Base-by-base conservation (phyloP, 139 green algal genomes). In the Chlamydomonas schloesseri region DNA sequence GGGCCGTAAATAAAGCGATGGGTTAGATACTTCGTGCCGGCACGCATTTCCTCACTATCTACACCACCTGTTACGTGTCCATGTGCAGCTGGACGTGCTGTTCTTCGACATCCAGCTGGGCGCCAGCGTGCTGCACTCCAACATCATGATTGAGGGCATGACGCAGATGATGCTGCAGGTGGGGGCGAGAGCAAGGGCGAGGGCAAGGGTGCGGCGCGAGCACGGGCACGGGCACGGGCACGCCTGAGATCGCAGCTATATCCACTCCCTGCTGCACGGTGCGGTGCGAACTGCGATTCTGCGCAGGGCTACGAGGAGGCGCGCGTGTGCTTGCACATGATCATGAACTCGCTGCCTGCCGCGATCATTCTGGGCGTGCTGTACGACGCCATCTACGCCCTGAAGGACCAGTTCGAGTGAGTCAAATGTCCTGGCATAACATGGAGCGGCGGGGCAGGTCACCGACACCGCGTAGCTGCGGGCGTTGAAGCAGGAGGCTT, bases 51-150 rank as follows among this genome's bases (percentile, higher is more conserved):
- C n/a, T n/a, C n/a, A n/a, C n/a, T n/a, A n/a, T n/a, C n/a, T n/a
- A n/a, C n/a, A n/a, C n/a, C n/a, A n/a, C 42, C 67, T 47, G 31
- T 11, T 5, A 31, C 1, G 26, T 15, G 18, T 46, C 57, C 62
- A n/a, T n/a, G n/a, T n/a, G 81, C 50, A 84, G 55, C 14, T 90
- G 65, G 82, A 90, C 55, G 89, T 92, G 64, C 53, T 89, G 72
- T 89, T 92, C 42, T 90, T 84, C 67, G 89, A 92, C 82, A 90
- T 92, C 75, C 89, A 92, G 82, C 86, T 92, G 86, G 53, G 76
- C 8, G 81, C 86, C 13, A 84, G 69, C 31, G 76, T 89, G 21
- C 77, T 92, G 28, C 89, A 92, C 71, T 57, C 68, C 86, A 92
- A 92, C 85, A 86, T 81, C 72, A 91, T 91, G 88, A 86, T 91